Base-by-base conservation (phyloP, 2,329 filamentous ascomycete genomes). In the Trichoderma citrinoviride region DNA sequence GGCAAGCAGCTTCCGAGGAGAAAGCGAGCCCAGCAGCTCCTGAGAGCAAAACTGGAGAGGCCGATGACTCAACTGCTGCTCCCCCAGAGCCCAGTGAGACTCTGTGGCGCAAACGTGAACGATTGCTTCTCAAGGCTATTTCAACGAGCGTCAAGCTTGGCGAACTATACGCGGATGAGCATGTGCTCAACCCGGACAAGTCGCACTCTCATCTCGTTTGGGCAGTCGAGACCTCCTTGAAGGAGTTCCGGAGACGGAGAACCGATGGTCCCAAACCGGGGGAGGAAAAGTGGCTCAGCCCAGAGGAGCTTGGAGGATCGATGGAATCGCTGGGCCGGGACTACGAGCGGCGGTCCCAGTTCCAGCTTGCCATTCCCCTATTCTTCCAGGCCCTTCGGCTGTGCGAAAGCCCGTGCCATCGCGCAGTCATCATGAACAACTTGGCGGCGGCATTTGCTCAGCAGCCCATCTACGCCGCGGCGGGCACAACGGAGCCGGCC, bases 401-500 rank as follows among this genome's bases (percentile, higher is more conserved):
- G 52, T 89, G 74, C 83, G 86, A 77, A 23, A 78, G 79, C 27
- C 83, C 82, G 33, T 97, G 93, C 74, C 93, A 96, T 74, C 87
- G 90, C 57, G 90, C 92, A 29, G 83, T 93, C 15, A 81, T 97
- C 73, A 96, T 94, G 91, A 93, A 93, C 79, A 94, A 94, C 75
- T 83, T 94, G 66, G 86, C 91, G 7, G 87, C 86, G 41, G 88
- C 87, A 52, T 86, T 94, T 67, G 89, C 88, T 3, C 90, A 92
- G 75, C 89, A 88, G 67, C 83, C 83, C 8, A 70, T 82, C 60
- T 75, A 76, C 60, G 67, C 74, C 19, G 71, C 76, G 5, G 71
- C 76, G 5, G 56, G 71, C 5, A 64, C 70, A 19, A 64, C 67
- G 12, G 70, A 71, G n/a, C 70, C 71, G n/a, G 70, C 74, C 6